Percentiles rank a stretch among this genome's conserved stretches.
phyloP scores from a whole-genome alignment of 805 yeast genomes.

The Zygoascus biomembranicola region DNA sequence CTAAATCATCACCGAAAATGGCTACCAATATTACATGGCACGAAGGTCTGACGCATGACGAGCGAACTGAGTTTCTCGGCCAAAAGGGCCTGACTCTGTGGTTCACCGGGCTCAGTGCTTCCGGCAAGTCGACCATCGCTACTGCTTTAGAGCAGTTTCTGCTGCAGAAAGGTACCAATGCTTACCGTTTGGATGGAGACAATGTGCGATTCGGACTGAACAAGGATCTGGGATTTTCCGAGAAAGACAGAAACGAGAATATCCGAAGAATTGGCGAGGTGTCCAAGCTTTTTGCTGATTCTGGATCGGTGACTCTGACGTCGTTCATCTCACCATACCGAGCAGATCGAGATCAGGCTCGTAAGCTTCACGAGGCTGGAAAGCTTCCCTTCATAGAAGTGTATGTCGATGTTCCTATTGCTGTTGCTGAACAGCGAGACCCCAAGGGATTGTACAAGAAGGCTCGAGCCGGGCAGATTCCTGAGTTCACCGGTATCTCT shows the following conservation, averaged over 20 bases:
- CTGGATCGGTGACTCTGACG: slow-evolving; percentile 80
- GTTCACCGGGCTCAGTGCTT: slow-evolving; percentile 93
- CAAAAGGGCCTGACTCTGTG: slow-evolving; percentile 89
- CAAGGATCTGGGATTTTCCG: slow-evolving; percentile 90
- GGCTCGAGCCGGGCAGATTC: slow-evolving; percentile 90
- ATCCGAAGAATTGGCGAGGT: slow-evolving; percentile 94
- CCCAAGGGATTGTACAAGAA: slow-evolving; percentile 96
- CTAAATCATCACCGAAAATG: slow-evolving; percentile 38
- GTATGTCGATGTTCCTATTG: slow-evolving; percentile 85
- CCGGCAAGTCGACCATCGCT: slow-evolving; percentile 89
- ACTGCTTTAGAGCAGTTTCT: slow-evolving; percentile 84
- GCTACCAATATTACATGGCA: slow-evolving; percentile 98
- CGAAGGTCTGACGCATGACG: slow-evolving; percentile 74
- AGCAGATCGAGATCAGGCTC: slow-evolving; percentile 75
- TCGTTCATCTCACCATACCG: slow-evolving; percentile 91
- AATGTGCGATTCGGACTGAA: slow-evolving; percentile 90
- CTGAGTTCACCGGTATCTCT: slow-evolving; percentile 90
- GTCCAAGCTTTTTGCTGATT: slow-evolving; percentile 85
- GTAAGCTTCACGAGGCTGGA: slow-evolving; percentile 71
- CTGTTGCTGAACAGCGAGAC: slow-evolving; percentile 93
- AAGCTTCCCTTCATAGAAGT: slow-evolving; percentile 83
- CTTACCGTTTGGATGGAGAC: slow-evolving; percentile 89
- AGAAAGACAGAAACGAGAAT: slow-evolving; percentile 87
- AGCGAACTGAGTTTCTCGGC: slow-evolving; percentile 61
- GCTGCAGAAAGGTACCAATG: slow-evolving; percentile 56